Evolutionary conservation across 129 eudicot genomes (phyloP).

Genomic region (Flaveria bidentis): DNA sequence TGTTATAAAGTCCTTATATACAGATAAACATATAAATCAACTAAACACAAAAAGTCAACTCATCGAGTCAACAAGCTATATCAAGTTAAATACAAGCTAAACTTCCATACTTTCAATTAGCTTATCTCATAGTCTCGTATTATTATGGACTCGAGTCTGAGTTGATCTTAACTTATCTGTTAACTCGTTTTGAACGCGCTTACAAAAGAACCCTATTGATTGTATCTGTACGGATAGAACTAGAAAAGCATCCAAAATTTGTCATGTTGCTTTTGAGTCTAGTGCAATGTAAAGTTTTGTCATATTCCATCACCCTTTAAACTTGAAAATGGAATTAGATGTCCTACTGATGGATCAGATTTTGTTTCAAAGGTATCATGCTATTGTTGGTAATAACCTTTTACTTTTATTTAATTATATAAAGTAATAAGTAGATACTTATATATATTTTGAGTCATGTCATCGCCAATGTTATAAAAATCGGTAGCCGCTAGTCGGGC

Average conservation of each 20-base stretch:
- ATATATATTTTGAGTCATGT: too few relatives aligned
- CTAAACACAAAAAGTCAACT: too few relatives aligned
- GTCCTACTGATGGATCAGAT: slow-evolving; percentile 27
- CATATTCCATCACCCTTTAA: slow-evolving; percentile 8
- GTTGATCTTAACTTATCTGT: neutral
- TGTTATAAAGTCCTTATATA: too few relatives aligned
- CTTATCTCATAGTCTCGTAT: neutral
- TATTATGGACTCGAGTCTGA: neutral
- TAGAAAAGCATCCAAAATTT: slow-evolving; percentile 22
- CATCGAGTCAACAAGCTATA: neutral
- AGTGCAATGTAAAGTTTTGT: slow-evolving; percentile 11
- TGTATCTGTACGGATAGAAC: slow-evolving; percentile 19
- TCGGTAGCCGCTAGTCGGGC: too few relatives aligned
- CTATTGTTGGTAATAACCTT: slow-evolving; percentile 6
- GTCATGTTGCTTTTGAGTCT: slow-evolving; percentile 13
- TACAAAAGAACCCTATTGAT: neutral
- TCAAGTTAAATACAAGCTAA: neutral
- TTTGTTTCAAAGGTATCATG: slow-evolving; percentile 26
- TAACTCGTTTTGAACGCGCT: neutral
- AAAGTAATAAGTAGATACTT: too few relatives aligned
- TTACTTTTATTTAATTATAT: neutral
- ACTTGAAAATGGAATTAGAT: slow-evolving; percentile 35
- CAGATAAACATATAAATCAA: too few relatives aligned
- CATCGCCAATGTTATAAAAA: too few relatives aligned
- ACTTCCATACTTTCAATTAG: neutral